Conservation (phyloP, 1,139 yeast genomes). For the Hanseniaspora gamundiae region DNA sequence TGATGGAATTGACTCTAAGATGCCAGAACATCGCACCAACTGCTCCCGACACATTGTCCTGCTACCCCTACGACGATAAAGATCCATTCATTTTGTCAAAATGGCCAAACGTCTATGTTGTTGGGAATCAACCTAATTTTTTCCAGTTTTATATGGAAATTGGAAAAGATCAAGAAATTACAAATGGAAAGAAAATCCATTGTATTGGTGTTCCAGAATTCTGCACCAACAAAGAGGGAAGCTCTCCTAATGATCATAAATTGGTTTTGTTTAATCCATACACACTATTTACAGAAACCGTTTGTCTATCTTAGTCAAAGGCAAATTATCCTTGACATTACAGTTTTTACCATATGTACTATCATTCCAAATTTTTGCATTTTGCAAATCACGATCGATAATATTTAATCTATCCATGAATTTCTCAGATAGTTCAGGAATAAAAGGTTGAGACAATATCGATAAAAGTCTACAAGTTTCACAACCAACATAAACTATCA, state of each 20-base stretch:
- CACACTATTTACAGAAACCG: conserved; percentile 40
- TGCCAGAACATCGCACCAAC: conserved; percentile 93
- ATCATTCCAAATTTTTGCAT: conserved; percentile 37
- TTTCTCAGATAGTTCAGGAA: conserved; percentile 48
- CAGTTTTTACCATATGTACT: conserved; percentile 34
- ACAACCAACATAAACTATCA: conserved; percentile 49
- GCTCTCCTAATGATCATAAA: conserved; percentile 15
- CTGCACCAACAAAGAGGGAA: conserved; percentile 37
- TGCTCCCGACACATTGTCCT: conserved; percentile 89
- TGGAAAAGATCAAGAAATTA: conserved; percentile 11
- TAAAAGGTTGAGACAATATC: conserved; percentile 56
- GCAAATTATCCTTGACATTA: conserved; percentile 33
- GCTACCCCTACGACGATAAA: conserved; percentile 59
- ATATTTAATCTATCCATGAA: conserved; percentile 61
- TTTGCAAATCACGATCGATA: conserved; percentile 30
- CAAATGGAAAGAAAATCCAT: conserved; percentile 29
- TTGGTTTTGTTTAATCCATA: conserved; percentile 53
- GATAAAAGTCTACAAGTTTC: conserved; percentile 62
- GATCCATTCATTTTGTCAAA: conserved; percentile 77
- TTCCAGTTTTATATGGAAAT: conserved; percentile 25
- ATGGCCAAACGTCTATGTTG: conserved; percentile 77
- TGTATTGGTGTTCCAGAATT: conserved; percentile 66
- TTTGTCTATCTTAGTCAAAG: conserved; percentile 25
- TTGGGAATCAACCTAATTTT: conserved; percentile 67
- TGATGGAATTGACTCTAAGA: conserved; percentile 55